A percentile compares a stretch with the other conserved stretches of the same genome.
Evolutionary conservation across 2,329 filamentous ascomycete genomes (phyloP).

Genomic region (Incumbomyces lentus): DNA sequence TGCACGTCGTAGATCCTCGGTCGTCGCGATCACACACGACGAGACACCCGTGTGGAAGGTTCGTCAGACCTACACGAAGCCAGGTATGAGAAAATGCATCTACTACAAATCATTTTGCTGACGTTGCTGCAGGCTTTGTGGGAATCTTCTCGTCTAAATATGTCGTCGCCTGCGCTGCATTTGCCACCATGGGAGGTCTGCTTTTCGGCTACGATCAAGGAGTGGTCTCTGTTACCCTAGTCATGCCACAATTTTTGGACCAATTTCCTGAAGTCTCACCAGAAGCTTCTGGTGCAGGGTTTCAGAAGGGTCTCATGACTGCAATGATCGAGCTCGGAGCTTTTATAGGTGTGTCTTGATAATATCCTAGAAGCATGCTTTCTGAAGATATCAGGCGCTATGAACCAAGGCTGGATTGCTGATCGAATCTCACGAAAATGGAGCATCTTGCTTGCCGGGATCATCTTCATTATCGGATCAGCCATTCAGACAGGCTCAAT

Average conservation of each 20-base stretch:
- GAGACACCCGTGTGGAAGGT: conserved; percentile 1
- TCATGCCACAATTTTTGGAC: conserved; percentile 43
- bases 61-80: neutral
- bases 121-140: conserved; percentile 28
- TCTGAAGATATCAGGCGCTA: conserved; percentile 23
- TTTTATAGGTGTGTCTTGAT: conserved; percentile 23
- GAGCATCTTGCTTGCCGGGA: conserved; percentile 42
- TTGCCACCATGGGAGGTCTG: conserved; percentile 41
- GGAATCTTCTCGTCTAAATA: conserved; percentile 41
- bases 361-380: conserved; percentile 4
- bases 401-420: conserved; percentile 41
- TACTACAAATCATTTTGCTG: neutral
- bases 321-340: conserved; percentile 48
- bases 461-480: conserved; percentile 43
- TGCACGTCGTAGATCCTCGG: neutral
- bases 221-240: conserved; percentile 37
- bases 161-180: conserved; percentile 42
- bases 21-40: neutral
- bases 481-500: conserved; percentile 42
- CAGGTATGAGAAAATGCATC: neutral
- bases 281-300: conserved; percentile 28
- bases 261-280: conserved; percentile 36
- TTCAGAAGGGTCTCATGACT: conserved; percentile 39
- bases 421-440: conserved; percentile 44
- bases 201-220: conserved; percentile 41